Percentiles rank a stretch among this genome's conserved stretches.
Conservation (phyloP, 1,284 basidiomycete genomes). For the Cryptococcus sp. region DNA sequence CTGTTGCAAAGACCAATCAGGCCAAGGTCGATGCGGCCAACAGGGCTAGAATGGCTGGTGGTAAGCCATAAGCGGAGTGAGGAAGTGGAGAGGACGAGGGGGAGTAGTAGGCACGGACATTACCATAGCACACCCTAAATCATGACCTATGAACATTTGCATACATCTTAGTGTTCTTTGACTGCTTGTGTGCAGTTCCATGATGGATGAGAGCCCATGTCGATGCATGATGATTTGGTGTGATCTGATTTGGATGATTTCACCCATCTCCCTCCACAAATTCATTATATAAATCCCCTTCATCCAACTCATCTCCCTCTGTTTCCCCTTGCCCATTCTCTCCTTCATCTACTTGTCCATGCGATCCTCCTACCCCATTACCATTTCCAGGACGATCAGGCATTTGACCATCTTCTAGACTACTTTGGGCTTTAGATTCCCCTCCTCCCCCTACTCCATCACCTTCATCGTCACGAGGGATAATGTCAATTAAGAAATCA, state of each 20-base stretch:
- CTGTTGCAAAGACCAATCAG: slow-evolving; percentile 66
- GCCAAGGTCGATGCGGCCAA: slow-evolving; percentile 37
- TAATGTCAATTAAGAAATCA: slow-evolving; percentile 87
- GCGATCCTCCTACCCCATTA: slow-evolving; percentile 2
- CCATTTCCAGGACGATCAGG: background rate
- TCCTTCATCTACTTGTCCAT: background rate
- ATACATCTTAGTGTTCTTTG: too few relatives aligned
- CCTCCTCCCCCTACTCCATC: background rate
- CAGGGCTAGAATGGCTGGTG: slow-evolving; percentile 26
- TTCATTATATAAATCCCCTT: slow-evolving; percentile 2
- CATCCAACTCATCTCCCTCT: slow-evolving; percentile 6
- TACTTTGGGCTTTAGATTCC: slow-evolving; percentile 2
- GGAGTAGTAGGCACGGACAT: background rate
- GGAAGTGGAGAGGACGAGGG: background rate
- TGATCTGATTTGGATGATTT: background rate
- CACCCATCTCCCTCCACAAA: slow-evolving; percentile 2
- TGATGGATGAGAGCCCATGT: too few relatives aligned
- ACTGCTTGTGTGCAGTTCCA: too few relatives aligned
- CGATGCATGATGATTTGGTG: too few relatives aligned
- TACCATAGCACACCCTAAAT: too few relatives aligned
- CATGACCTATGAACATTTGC: too few relatives aligned
- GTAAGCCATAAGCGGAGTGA: slow-evolving; percentile 16
- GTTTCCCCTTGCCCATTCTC: slow-evolving; percentile 1
- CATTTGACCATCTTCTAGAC: too few relatives aligned
- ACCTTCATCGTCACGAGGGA: slow-evolving; percentile 56